A percentile compares a stretch with the other conserved stretches of the same genome.
phyloP scores from a whole-genome alignment of 1,139 yeast species.

The Entelexis sorbosivorans region DNA sequence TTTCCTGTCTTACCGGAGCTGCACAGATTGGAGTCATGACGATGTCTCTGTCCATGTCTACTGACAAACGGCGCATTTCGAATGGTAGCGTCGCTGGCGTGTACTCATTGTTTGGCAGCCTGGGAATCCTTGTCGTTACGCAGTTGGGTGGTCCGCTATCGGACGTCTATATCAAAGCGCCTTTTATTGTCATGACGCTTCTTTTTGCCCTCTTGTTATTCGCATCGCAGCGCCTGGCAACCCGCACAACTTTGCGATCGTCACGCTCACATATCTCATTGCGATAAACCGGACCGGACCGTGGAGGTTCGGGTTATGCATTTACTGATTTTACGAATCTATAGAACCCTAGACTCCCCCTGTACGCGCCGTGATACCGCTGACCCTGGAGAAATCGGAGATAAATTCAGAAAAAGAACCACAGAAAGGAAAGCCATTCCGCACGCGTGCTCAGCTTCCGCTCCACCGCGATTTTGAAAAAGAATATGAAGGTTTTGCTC shows the following conservation, averaged over 20 bases:
- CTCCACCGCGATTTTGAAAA: too few relatives aligned
- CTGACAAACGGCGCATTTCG: constrained; percentile 35
- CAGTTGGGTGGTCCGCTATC: constrained; percentile 53
- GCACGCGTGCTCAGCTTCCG: background rate
- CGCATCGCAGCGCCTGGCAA: constrained; percentile 3
- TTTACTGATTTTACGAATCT: background rate
- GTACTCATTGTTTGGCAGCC: constrained; percentile 54
- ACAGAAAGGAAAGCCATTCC: background rate
- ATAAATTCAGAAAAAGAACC: background rate
- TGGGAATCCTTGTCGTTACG: constrained; percentile 53
- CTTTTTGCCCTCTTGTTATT: constrained; percentile 33
- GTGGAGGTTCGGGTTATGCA: constrained; percentile 1
- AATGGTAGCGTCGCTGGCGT: constrained; percentile 63
- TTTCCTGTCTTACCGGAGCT: constrained; percentile 37
- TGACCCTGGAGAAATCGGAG: background rate
- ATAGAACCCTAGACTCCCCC: background rate
- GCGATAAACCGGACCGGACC: background rate
- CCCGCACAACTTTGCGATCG: constrained; percentile 10
- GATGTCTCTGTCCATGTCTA: constrained; percentile 39
- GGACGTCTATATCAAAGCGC: constrained; percentile 48
- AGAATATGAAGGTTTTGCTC: constrained; percentile 53
- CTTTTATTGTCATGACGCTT: constrained; percentile 45
- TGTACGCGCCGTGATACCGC: background rate
- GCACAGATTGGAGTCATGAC: constrained; percentile 51
- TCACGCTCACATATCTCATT: constrained; percentile 8